Evolutionary conservation across 1,284 basidiomycete genomes (phyloP).

Genomic region (Rhodotorula sp.): DNA sequence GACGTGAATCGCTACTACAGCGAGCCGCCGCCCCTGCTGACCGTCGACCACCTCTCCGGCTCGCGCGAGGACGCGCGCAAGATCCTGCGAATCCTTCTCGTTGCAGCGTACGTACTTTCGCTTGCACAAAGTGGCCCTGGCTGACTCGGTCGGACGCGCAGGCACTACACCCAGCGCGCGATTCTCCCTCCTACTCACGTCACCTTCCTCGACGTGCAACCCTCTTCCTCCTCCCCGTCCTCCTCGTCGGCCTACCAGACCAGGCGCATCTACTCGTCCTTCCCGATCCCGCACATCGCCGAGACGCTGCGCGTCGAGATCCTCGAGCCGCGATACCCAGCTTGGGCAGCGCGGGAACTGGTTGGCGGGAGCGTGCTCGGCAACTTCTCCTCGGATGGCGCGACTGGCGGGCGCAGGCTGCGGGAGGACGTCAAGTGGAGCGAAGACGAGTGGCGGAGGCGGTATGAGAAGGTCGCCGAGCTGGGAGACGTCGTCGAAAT

Average conservation of each 20-base stretch:
- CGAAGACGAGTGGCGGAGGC: background rate
- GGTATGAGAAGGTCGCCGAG: background rate
- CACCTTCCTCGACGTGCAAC: slow-evolving; percentile 15
- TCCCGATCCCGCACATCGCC: slow-evolving; percentile 22
- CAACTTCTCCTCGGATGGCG: background rate
- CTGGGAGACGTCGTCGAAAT: slow-evolving; percentile 13
- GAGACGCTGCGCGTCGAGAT: slow-evolving; percentile 6
- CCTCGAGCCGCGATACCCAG: slow-evolving; percentile 26
- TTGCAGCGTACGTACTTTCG: background rate
- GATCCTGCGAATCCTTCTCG: slow-evolving; percentile 18
- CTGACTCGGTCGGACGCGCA: background rate
- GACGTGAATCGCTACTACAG: slow-evolving; percentile 39
- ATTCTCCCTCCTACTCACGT: slow-evolving; percentile 12
- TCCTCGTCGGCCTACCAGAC: background rate
- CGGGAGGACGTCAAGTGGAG: background rate
- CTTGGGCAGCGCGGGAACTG: background rate
- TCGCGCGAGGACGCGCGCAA: slow-evolving; percentile 1
- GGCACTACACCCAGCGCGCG: slow-evolving; percentile 20
- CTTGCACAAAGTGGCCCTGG: too few species aligned
- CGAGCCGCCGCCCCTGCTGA: slow-evolving; percentile 24
- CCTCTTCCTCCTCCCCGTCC: background rate
- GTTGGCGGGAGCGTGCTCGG: slow-evolving; percentile 17
- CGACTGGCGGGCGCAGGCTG: background rate
- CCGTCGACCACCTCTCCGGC: slow-evolving; percentile 10
- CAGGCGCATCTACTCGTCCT: slow-evolving; percentile 7